Percentiles rank a stretch among this genome's conserved stretches.
Conservation (phyloP, 345 rosid species). For the Ceriops decandra region DNA sequence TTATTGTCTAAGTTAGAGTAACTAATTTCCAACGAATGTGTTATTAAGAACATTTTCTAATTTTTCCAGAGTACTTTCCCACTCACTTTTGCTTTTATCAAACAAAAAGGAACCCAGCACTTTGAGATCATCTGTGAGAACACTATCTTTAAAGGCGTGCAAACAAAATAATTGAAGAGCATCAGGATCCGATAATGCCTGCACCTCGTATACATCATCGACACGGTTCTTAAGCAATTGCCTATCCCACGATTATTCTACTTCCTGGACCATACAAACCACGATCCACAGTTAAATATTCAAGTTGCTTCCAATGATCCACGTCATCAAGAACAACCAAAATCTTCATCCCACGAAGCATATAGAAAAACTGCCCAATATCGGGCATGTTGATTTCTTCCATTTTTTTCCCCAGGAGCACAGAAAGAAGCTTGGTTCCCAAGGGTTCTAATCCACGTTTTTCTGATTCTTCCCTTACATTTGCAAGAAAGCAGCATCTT, state of each 20-base stretch:
- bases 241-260: neutral
- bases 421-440: too few species aligned
- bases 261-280: slow-evolving; percentile 3
- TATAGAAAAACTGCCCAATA: neutral
- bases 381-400: neutral
- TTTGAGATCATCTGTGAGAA: neutral
- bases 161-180: neutral
- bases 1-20: neutral
- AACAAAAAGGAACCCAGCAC: slow-evolving; percentile 2
- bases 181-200: neutral
- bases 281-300: neutral
- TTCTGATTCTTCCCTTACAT: neutral
- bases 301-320: neutral
- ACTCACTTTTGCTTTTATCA: neutral
- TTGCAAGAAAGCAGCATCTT: neutral
- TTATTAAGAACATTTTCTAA: neutral
- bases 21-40: neutral
- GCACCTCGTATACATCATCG: neutral
- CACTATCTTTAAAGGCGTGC: slow-evolving; percentile 1
- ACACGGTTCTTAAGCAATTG: neutral
- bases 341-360: neutral
- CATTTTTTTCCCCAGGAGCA: too few species aligned
- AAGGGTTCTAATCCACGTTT: too few species aligned
- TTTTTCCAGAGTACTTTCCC: neutral
- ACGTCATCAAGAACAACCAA: slow-evolving; percentile 4